A percentile compares a stretch with the other conserved stretches of the same genome.
These are phyloP conservation scores for Aurinia saxatilis DNA, from an alignment of 345 rosid genomes.

Conservation along the genomic window DNA sequence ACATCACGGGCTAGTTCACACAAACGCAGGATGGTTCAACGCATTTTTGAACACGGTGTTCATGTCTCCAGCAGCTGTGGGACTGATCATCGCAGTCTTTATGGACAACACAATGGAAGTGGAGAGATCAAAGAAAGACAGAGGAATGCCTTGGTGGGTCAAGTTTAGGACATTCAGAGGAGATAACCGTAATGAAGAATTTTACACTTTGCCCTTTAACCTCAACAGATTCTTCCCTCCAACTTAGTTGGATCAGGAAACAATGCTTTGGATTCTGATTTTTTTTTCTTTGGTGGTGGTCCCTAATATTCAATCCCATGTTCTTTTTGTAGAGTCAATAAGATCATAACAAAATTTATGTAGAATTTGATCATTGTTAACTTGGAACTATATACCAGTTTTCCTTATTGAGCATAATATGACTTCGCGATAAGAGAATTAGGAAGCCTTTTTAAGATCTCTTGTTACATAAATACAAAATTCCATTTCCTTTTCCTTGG, in stretches of 20 bases:
- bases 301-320: background rate
- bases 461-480: no score
- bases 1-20: slow-evolving; percentile 71
- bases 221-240: slow-evolving; percentile 95
- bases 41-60: slow-evolving; percentile 81
- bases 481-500: no score
- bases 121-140: slow-evolving; percentile 71
- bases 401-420: no score
- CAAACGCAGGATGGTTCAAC: slow-evolving; percentile 77
- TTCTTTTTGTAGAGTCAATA: slow-evolving; percentile 21
- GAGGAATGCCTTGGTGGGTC: slow-evolving; percentile 99
- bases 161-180: slow-evolving; percentile 84
- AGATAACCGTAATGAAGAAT: slow-evolving; percentile 91
- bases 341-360: no score
- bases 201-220: slow-evolving; percentile 91
- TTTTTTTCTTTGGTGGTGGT: slow-evolving; percentile 5
- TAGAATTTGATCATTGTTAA: no score
- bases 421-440: no score
- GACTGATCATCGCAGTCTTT: slow-evolving; percentile 67
- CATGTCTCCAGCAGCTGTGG: slow-evolving; percentile 79
- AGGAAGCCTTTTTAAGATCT: no score
- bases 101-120: slow-evolving; percentile 80
- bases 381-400: no score
- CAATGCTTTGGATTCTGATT: background rate
- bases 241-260: slow-evolving; percentile 9